Conservation (phyloP, 108 stramenopile genomes). For the Cyclostephanos tholiformis region DNA sequence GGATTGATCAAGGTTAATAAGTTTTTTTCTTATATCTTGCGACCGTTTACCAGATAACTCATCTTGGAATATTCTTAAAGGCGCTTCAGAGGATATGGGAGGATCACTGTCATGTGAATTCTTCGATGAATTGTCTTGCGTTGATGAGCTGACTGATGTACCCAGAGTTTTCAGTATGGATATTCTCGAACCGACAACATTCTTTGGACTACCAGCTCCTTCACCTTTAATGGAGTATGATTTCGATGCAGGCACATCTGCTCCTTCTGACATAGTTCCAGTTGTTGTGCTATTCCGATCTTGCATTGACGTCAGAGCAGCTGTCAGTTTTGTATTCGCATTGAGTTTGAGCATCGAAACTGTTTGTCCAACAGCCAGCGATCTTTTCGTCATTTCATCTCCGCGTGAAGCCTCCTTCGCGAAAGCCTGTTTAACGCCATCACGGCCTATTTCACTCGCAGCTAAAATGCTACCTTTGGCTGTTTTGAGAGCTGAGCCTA, state of each 20-base stretch:
- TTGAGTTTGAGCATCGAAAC: constrained; percentile 22
- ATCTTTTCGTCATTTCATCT: not conserved
- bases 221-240: not conserved
- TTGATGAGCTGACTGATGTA: constrained; percentile 22
- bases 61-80: not conserved
- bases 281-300: not conserved
- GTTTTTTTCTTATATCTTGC: constrained; percentile 30
- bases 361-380: constrained; percentile 21
- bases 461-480: constrained; percentile 39
- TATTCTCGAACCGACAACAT: constrained; percentile 22
- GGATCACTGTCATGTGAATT: not conserved
- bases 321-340: constrained; percentile 6
- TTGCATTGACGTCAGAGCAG: constrained; percentile 2
- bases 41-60: not conserved
- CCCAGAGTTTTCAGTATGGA: constrained; percentile 20
- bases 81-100: not conserved
- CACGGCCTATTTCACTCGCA: constrained; percentile 31
- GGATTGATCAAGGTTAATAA: constrained; percentile 27
- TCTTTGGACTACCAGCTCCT: not conserved
- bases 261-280: not conserved
- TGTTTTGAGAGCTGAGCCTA: constrained; percentile 38
- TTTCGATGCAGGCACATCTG: not conserved
- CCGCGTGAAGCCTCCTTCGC: constrained; percentile 5
- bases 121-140: constrained; percentile 23
- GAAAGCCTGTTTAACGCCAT: constrained; percentile 28